phyloP scores from a whole-genome alignment of 441 rosid genomes.

The Omphalea diandra region DNA sequence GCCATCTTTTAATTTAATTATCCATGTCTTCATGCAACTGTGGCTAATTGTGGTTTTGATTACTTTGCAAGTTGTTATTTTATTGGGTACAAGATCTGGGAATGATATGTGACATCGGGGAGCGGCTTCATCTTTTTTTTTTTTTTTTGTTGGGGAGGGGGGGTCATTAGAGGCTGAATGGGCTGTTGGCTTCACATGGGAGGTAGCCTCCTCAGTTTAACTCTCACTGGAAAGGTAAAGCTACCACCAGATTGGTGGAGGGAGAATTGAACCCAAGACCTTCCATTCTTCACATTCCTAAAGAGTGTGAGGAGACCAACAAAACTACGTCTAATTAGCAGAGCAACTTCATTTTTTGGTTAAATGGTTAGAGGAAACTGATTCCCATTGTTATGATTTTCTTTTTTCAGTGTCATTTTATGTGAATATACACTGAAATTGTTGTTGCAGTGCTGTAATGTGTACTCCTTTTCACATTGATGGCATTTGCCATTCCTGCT shows the following conservation, averaged over 20 bases:
- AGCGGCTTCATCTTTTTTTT: not conserved
- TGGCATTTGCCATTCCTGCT: not conserved
- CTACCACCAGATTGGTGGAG: no score
- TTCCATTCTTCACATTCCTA: no score
- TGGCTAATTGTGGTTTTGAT: not conserved
- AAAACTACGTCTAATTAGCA: no score
- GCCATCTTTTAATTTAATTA: not conserved
- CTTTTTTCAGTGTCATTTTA: no score
- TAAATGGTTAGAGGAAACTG: slow-evolving; percentile 6
- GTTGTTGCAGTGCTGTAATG: not conserved
- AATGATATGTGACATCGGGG: not conserved
- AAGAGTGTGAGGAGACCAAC: no score
- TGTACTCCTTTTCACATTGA: not conserved
- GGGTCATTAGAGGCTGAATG: no score
- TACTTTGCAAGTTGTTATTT: not conserved
- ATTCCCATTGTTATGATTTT: not conserved
- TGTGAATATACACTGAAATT: not conserved
- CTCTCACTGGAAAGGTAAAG: no score
- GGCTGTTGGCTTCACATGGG: no score
- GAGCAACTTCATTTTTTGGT: no score
- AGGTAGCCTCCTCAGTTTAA: no score
- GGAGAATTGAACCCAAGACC: no score
- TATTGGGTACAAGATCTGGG: not conserved
- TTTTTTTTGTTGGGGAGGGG: no score
- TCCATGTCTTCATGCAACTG: not conserved